Evolutionary conservation across 306 rosid genomes (phyloP).

Genomic region (Fagus crenata): DNA sequence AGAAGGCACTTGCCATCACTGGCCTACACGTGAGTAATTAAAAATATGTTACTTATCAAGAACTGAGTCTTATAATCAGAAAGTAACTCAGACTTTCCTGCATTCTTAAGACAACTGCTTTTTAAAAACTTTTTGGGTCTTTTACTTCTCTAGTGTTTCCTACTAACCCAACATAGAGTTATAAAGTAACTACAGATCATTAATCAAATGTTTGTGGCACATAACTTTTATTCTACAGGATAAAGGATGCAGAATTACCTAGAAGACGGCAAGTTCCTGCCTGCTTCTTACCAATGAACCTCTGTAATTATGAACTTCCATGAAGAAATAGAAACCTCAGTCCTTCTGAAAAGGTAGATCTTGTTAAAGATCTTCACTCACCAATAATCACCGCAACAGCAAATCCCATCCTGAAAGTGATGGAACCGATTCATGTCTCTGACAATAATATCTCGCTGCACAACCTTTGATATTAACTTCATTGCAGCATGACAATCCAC

Average conservation of each 20-base stretch:
- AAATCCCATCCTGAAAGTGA: constrained; percentile 66
- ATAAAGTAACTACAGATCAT: background rate
- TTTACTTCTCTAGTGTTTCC: background rate
- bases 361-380: constrained; percentile 31
- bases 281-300: background rate
- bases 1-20: background rate
- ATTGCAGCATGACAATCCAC: constrained; percentile 76
- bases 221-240: background rate
- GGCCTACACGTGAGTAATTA: background rate
- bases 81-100: background rate
- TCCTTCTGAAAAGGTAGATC: constrained; percentile 7
- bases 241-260: constrained; percentile 3
- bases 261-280: background rate
- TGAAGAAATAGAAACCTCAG: constrained; percentile 11
- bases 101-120: background rate
- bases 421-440: constrained; percentile 82
- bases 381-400: constrained; percentile 78
- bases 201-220: background rate
- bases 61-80: background rate
- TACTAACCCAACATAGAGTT: background rate
- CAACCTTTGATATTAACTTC: constrained; percentile 62
- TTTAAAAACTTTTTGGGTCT: background rate
- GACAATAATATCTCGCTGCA: constrained; percentile 56
- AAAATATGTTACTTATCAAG: background rate
- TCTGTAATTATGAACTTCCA: background rate